These are phyloP conservation scores for Solanum paucissectum DNA, from an alignment of 257 asterid species.

Conservation along the genomic window DNA sequence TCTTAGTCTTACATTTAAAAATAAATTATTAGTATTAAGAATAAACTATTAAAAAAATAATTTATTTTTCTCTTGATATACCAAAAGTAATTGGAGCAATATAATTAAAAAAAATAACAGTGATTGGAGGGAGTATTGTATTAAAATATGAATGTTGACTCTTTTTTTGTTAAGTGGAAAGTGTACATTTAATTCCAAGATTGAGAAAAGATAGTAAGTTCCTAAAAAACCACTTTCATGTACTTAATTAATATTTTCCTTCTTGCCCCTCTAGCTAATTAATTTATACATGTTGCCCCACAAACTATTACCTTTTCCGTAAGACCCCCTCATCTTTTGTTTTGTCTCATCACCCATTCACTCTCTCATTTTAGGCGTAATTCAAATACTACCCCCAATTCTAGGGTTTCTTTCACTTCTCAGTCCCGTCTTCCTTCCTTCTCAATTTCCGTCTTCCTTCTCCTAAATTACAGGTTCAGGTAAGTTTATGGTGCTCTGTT, in stretches of 20 bases:
- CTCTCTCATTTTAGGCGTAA: conserved; percentile 22
- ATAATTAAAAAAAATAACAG: background rate
- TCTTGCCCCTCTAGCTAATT: background rate
- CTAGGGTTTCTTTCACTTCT: conserved; percentile 37
- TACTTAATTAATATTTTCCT: background rate
- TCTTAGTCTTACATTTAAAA: too few relatives aligned
- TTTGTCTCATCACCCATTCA: background rate
- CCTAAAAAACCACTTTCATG: background rate
- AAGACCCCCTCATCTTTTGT: background rate
- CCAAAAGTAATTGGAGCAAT: background rate
- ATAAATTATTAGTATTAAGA: too few relatives aligned
- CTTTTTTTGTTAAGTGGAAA: background rate
- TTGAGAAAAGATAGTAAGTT: background rate
- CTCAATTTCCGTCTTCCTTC: conserved; percentile 6
- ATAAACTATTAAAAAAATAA: too few relatives aligned
- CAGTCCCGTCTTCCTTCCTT: conserved; percentile 19
- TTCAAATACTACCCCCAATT: conserved; percentile 39
- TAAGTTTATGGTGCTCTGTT: conserved; percentile 5
- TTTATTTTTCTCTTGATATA: too few relatives aligned
- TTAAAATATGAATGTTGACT: background rate
- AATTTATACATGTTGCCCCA: background rate
- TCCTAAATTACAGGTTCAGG: conserved; percentile 12
- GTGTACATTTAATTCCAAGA: background rate
- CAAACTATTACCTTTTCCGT: background rate
- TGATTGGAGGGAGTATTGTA: background rate